Evolutionary conservation across 2,329 filamentous ascomycete species (phyloP).

Genomic region (Cytospora piceae): DNA sequence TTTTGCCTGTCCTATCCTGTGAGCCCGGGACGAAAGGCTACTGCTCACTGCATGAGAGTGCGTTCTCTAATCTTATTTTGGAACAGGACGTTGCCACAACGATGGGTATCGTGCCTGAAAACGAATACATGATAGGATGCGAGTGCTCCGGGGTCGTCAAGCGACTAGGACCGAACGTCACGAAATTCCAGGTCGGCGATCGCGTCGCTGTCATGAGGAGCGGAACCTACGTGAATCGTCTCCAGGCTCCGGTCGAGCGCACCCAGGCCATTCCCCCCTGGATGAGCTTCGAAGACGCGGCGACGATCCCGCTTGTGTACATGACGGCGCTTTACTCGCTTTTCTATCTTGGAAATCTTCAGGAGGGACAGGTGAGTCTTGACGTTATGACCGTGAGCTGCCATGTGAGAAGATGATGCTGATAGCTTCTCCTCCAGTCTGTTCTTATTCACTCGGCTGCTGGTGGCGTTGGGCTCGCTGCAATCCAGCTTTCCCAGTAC

Average conservation of each 20-base stretch:
- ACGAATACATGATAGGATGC: conserved; percentile 29
- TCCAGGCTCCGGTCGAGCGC: neutral
- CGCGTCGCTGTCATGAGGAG: conserved; percentile 25
- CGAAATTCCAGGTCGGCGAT: conserved; percentile 7
- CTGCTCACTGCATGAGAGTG: no score
- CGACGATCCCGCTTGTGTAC: no score
- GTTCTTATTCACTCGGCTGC: conserved; percentile 37
- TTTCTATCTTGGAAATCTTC: no score
- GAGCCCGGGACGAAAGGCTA: no score
- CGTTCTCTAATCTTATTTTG: no score
- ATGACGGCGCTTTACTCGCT: conserved; percentile 25
- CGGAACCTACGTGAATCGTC: conserved; percentile 33
- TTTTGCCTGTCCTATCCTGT: no score
- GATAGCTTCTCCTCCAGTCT: conserved; percentile 21
- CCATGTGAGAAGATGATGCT: neutral
- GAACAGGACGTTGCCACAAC: conserved; percentile 38
- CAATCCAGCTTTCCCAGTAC: conserved; percentile 30
- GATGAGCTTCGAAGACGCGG: no score
- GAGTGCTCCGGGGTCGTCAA: conserved; percentile 8
- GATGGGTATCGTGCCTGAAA: conserved; percentile 34
- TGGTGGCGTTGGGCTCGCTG: conserved; percentile 34
- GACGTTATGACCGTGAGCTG: no score
- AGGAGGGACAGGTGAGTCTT: neutral
- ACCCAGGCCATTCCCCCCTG: no score
- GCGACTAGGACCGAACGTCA: neutral